Conservation (phyloP, 202 grass and related monocot genomes). For the Musa balbisiana region DNA sequence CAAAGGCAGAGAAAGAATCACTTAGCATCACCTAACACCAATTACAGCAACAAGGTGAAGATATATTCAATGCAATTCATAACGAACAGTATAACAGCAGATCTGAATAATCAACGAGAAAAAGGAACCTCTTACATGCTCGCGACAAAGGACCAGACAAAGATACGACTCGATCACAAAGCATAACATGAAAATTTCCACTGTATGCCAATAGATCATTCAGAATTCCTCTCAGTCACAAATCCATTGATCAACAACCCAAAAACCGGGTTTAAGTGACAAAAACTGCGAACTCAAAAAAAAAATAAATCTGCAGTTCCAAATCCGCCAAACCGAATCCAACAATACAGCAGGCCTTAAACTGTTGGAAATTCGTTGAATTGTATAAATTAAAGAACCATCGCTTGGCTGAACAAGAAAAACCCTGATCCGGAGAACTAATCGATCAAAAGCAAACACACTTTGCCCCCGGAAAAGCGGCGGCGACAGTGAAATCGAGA, state of each 20-base stretch:
- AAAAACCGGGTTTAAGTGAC: background rate
- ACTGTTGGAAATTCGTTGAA: background rate
- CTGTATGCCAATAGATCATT: background rate
- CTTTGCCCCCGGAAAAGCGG: background rate
- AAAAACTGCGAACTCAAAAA: background rate
- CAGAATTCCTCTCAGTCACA: background rate
- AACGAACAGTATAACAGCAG: background rate
- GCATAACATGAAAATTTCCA: background rate
- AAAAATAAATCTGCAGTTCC: background rate
- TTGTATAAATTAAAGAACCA: background rate
- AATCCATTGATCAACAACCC: background rate
- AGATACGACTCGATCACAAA: background rate
- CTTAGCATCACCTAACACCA: background rate
- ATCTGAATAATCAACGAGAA: background rate
- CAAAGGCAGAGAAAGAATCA: background rate
- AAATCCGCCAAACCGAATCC: background rate
- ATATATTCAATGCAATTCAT: background rate
- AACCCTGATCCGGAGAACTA: background rate
- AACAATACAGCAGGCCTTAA: background rate
- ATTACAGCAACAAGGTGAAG: constrained; percentile 1
- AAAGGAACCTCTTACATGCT: too few relatives aligned
- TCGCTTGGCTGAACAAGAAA: background rate
- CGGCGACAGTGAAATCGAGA: background rate
- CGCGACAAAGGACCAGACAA: too few relatives aligned
- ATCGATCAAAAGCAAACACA: background rate